Evolutionary conservation across 345 rosid species (phyloP).

Genomic region (Gossypium anomalum): DNA sequence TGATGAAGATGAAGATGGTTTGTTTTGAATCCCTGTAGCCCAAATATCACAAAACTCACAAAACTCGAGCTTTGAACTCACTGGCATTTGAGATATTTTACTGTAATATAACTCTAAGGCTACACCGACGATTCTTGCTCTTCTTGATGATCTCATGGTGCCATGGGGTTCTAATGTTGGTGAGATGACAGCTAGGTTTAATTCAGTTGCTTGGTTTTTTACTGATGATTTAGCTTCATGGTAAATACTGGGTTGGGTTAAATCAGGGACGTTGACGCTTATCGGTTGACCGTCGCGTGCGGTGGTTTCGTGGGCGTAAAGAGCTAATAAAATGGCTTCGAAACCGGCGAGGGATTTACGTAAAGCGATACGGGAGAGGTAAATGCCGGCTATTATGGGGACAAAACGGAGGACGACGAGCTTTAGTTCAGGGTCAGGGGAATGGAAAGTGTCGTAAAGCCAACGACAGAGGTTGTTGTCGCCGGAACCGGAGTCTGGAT

Average conservation of each 20-base stretch:
- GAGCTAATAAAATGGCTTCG: slow-evolving; percentile 72
- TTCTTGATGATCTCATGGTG: slow-evolving; percentile 60
- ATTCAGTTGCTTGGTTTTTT: slow-evolving; percentile 42
- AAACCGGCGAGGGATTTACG: slow-evolving; percentile 75
- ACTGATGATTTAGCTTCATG: slow-evolving; percentile 49
- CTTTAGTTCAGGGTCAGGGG: slow-evolving; percentile 51
- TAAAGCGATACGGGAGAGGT: slow-evolving; percentile 65
- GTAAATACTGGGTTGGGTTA: slow-evolving; percentile 66
- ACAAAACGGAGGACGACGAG: slow-evolving; percentile 71
- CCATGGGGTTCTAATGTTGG: slow-evolving; percentile 77
- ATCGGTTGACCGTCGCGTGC: slow-evolving; percentile 57
- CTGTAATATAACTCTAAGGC: slow-evolving; percentile 67
- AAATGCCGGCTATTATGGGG: slow-evolving; percentile 61
- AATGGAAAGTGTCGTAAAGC: slow-evolving; percentile 88
- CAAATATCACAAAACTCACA: slow-evolving; percentile 62
- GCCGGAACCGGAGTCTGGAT: slow-evolving; percentile 68
- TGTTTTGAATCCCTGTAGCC: slow-evolving; percentile 41
- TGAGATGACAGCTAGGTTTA: slow-evolving; percentile 64
- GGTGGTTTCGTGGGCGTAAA: slow-evolving; percentile 69
- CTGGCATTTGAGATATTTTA: slow-evolving; percentile 48
- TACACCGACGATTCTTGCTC: slow-evolving; percentile 71
- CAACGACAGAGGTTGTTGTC: slow-evolving; percentile 81
- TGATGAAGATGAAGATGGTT: slow-evolving; percentile 11
- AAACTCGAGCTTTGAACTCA: slow-evolving; percentile 62
- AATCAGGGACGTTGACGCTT: slow-evolving; percentile 64